These are phyloP conservation scores for Fagus sylvatica DNA, from an alignment of 306 rosid species.

Conservation along the genomic window DNA sequence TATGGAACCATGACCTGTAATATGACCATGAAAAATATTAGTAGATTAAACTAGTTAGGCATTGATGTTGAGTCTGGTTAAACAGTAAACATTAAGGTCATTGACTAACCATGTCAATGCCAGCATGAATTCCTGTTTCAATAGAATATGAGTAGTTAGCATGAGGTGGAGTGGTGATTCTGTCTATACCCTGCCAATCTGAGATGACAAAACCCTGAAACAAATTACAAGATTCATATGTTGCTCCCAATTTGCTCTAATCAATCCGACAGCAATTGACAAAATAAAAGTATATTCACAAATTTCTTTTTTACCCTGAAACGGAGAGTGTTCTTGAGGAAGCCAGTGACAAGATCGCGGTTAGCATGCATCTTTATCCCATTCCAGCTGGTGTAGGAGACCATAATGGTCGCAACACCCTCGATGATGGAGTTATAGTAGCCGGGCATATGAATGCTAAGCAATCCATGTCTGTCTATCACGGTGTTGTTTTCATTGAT, in stretches of 20 bases:
- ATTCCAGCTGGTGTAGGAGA: conserved; percentile 6
- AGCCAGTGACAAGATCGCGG: background rate
- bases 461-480: background rate
- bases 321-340: background rate
- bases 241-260: background rate
- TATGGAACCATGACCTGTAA: conserved; percentile 1
- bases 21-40: background rate
- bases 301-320: background rate
- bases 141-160: conserved; percentile 3
- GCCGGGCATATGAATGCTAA: background rate
- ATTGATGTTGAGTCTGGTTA: background rate
- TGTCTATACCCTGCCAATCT: conserved; percentile 3
- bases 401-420: background rate
- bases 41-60: background rate
- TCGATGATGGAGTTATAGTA: background rate
- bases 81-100: background rate
- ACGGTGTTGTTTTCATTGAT: conserved; percentile 2
- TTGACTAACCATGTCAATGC: conserved; percentile 1
- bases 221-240: background rate
- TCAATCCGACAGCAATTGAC: background rate
- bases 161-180: background rate
- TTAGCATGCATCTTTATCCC: background rate
- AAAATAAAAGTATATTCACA: background rate
- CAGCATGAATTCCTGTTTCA: background rate
- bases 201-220: conserved; percentile 11